Conservation (phyloP, 192 early-diverging fungal species). For the Coemansia sp. region DNA sequence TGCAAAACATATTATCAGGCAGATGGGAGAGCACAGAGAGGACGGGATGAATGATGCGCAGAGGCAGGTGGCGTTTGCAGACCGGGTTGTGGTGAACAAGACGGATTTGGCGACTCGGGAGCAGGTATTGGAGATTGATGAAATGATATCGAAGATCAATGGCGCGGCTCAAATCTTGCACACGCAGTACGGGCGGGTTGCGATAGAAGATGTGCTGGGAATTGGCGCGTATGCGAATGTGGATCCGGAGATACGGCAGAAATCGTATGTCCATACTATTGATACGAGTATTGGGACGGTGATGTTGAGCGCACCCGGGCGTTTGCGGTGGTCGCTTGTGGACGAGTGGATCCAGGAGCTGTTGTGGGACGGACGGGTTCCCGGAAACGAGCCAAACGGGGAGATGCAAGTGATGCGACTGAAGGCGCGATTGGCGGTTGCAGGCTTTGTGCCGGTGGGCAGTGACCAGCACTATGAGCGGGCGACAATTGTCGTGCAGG, state of each 20-base stretch:
- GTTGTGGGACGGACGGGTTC: slow-evolving; percentile 63
- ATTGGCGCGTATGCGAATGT: slow-evolving; percentile 53
- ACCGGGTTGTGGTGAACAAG: slow-evolving; percentile 88
- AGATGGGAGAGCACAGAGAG: slow-evolving; percentile 48
- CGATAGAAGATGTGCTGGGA: slow-evolving; percentile 54
- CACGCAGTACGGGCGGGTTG: slow-evolving; percentile 36
- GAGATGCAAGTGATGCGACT: slow-evolving; percentile 60
- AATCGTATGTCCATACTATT: slow-evolving; percentile 18
- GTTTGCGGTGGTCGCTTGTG: slow-evolving; percentile 54
- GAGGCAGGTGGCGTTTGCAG: slow-evolving; percentile 77
- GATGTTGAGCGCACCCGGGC: slow-evolving; percentile 53
- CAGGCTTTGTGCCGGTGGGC: slow-evolving; percentile 39
- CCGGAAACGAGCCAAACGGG: slow-evolving; percentile 4
- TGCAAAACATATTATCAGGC: slow-evolving; percentile 62
- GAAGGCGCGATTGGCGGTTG: slow-evolving; percentile 56
- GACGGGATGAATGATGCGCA: slow-evolving; percentile 73
- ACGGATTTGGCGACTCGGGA: slow-evolving; percentile 63
- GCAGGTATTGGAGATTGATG: slow-evolving; percentile 49
- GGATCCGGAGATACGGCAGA: slow-evolving; percentile 26
- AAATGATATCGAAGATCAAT: slow-evolving; percentile 37
- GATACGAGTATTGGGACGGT: slow-evolving; percentile 59
- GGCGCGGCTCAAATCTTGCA: slow-evolving; percentile 23
- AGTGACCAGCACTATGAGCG: slow-evolving; percentile 6
- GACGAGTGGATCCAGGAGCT: slow-evolving; percentile 79
- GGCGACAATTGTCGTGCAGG: slow-evolving; percentile 59